Evolutionary conservation across 345 rosid genomes (phyloP).

Genomic region (Citrus trifoliata): DNA sequence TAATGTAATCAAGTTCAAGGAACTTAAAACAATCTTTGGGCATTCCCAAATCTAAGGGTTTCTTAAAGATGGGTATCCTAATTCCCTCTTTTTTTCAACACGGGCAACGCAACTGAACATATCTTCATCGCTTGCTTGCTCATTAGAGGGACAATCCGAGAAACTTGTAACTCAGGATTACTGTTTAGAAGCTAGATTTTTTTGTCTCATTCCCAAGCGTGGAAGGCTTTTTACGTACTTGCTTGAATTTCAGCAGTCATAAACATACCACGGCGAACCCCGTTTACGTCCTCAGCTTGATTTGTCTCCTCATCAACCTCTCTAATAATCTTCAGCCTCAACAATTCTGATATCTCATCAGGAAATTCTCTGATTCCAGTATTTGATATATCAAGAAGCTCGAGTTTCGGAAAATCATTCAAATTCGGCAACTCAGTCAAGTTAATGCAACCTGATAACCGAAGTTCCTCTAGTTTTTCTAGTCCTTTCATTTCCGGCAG

Average conservation of each 20-base stretch:
- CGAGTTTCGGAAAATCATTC: constrained; percentile 7
- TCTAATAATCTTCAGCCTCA: not conserved
- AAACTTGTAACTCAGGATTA: not conserved
- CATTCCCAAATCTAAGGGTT: no score
- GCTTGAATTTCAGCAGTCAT: no score
- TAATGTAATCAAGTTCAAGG: no score
- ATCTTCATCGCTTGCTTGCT: not conserved
- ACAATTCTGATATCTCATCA: constrained; percentile 3
- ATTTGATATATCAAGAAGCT: constrained; percentile 26
- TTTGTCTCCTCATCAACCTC: not conserved
- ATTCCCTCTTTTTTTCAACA: no score
- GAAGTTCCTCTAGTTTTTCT: no score
- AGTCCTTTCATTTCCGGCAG: no score
- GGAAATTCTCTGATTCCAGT: constrained; percentile 15
- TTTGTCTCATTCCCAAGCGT: not conserved
- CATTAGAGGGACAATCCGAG: not conserved
- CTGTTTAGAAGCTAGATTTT: constrained; percentile 8
- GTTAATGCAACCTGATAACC: no score
- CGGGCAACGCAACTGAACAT: no score
- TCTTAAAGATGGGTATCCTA: no score
- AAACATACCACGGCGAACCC: no score
- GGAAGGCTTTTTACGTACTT: not conserved
- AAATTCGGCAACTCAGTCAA: no score
- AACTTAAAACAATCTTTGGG: no score
- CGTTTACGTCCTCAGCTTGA: constrained; percentile 1